These are phyloP conservation scores for Schizosaccharomyces japonicus DNA, from an alignment of 805 yeast genomes.

Conservation along the genomic window DNA sequence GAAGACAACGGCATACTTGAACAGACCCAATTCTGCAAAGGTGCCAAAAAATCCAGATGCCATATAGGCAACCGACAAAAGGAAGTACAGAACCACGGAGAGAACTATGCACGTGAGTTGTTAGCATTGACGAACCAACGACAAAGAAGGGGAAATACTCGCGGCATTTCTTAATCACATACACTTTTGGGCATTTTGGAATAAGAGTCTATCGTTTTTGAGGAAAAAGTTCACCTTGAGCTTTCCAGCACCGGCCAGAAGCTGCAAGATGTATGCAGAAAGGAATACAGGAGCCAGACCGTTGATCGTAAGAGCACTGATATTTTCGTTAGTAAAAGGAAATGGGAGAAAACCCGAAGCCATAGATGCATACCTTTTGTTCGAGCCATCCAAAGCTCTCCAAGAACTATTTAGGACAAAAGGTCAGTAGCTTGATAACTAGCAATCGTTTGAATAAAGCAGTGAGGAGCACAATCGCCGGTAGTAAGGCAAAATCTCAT, in stretches of 20 bases:
- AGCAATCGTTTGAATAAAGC: too few species aligned
- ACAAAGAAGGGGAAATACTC: too few species aligned
- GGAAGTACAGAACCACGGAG: slow-evolving; percentile 70
- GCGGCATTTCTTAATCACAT: too few species aligned
- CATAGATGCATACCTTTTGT: too few species aligned
- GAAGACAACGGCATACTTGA: slow-evolving; percentile 68
- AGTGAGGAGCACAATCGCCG: too few species aligned
- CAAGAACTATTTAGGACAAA: too few species aligned
- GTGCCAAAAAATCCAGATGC: slow-evolving; percentile 93
- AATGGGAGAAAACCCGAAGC: too few species aligned
- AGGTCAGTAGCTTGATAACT: too few species aligned
- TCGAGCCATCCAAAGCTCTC: too few species aligned
- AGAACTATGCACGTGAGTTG: slow-evolving; percentile 22
- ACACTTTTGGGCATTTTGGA: slow-evolving; percentile 72
- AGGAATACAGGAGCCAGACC: slow-evolving; percentile 95
- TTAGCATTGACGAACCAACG: neutral
- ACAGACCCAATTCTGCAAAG: slow-evolving; percentile 66
- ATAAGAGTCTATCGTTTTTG: slow-evolving; percentile 70
- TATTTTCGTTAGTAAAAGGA: neutral
- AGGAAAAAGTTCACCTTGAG: slow-evolving; percentile 64
- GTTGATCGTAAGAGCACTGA: slow-evolving; percentile 61
- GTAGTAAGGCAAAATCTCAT: too few species aligned
- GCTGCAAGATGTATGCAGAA: slow-evolving; percentile 75
- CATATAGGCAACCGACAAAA: slow-evolving; percentile 93
- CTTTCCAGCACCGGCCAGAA: slow-evolving; percentile 80